Evolutionary conservation across 1,284 basidiomycete species (phyloP).

Genomic region (Ustilago lituana): DNA sequence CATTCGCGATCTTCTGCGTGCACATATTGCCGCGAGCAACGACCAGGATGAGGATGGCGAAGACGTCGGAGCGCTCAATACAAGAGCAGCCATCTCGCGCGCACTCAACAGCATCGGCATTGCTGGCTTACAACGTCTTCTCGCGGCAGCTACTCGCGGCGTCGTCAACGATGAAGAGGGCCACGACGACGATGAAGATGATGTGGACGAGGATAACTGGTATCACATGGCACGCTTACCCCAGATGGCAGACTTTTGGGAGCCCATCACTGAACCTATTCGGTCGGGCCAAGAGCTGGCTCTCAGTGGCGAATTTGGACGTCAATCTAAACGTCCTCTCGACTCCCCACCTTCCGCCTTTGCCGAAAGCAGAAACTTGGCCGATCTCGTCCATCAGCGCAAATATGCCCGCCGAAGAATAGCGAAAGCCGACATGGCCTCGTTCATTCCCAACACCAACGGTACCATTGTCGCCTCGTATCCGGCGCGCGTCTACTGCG

Average conservation of each 20-base stretch:
- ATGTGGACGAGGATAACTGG: conserved; percentile 40
- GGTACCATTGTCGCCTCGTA: conserved; percentile 88
- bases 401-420: conserved; percentile 65
- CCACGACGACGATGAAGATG: conserved; percentile 42
- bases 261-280: conserved; percentile 73
- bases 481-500: conserved; percentile 84
- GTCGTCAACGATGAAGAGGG: conserved; percentile 44
- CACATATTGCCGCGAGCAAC: conserved; percentile 21
- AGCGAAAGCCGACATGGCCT: conserved; percentile 67
- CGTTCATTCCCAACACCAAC: conserved; percentile 81
- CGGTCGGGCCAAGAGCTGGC: conserved; percentile 77
- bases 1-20: conserved; percentile 45
- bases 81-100: conserved; percentile 29
- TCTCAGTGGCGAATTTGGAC: conserved; percentile 85
- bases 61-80: conserved; percentile 17
- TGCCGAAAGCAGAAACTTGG: conserved; percentile 31
- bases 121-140: conserved; percentile 44
- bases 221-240: conserved; percentile 38
- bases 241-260: conserved; percentile 58
- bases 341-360: conserved; percentile 40
- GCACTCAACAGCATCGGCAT: conserved; percentile 51
- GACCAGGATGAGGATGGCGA: conserved; percentile 14
- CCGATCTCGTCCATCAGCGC: conserved; percentile 39
- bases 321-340: conserved; percentile 61
- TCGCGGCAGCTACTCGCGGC: conserved; percentile 37